Percentiles rank a stretch among this genome's conserved stretches.
These are phyloP conservation scores for Trichopus zeylanicus DNA, from an alignment of 116 monocot genomes.

Conservation along the genomic window DNA sequence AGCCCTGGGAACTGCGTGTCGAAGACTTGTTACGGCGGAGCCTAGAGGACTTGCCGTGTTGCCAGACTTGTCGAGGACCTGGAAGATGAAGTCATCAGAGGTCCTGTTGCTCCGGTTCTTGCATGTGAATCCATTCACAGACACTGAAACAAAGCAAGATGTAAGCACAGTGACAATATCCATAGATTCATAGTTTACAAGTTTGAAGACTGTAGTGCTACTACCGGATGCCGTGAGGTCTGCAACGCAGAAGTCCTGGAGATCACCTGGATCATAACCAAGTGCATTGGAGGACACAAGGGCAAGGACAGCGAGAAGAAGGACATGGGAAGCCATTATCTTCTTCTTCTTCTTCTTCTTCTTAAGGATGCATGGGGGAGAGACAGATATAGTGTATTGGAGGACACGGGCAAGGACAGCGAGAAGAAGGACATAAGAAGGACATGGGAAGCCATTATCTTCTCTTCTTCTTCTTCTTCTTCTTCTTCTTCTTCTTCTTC, in stretches of 20 bases:
- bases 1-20: conserved; percentile 14
- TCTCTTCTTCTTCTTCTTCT: too few relatives aligned
- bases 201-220: neutral
- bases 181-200: neutral
- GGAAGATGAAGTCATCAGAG: conserved; percentile 5
- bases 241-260: neutral
- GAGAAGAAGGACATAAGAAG: too few relatives aligned
- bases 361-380: too few relatives aligned
- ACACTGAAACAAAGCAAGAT: neutral
- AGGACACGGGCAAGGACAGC: too few relatives aligned
- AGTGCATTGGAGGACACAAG: too few relatives aligned
- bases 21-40: conserved; percentile 6
- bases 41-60: neutral
- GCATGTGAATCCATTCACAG: conserved; percentile 11
- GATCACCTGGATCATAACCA: neutral
- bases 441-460: too few relatives aligned
- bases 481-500: too few relatives aligned
- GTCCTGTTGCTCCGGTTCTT: neutral
- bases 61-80: neutral
- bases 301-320: too few relatives aligned
- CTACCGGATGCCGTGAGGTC: neutral
- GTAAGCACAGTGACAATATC: neutral
- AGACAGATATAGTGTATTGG: too few relatives aligned
- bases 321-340: too few relatives aligned
- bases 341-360: too few relatives aligned